phyloP scores from a whole-genome alignment of 768 basidiomycete species.

The Collybia sp. region DNA sequence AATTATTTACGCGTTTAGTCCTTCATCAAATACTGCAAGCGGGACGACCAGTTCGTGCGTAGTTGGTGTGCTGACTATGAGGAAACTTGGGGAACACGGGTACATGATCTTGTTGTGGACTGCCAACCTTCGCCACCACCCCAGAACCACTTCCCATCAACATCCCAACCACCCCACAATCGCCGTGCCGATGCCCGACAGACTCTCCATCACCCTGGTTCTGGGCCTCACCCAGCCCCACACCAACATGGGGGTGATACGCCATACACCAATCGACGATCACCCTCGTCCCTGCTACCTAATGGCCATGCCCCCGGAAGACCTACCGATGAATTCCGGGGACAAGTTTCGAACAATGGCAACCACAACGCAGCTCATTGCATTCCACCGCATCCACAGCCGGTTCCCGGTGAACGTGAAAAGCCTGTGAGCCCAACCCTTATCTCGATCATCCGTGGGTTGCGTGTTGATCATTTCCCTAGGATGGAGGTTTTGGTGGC shows the following conservation, averaged over 20 bases:
- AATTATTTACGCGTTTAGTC: conserved; percentile 34
- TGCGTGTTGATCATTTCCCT: neutral
- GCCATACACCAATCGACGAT: conserved; percentile 14
- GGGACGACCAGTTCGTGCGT: conserved; percentile 50
- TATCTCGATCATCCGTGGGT: no score
- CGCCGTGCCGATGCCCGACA: neutral
- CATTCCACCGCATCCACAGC: no score
- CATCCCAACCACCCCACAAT: neutral
- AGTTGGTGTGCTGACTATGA: conserved; percentile 61
- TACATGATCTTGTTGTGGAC: conserved; percentile 42
- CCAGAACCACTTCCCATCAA: neutral
- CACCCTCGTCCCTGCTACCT: no score
- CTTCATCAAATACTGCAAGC: conserved; percentile 58
- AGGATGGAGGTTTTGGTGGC: conserved; percentile 7
- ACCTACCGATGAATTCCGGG: no score
- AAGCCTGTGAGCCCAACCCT: no score
- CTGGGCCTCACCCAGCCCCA: neutral
- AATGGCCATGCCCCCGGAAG: no score
- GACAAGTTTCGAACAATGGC: no score
- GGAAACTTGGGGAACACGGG: conserved; percentile 60
- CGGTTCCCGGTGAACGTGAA: no score
- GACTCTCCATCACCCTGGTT: no score
- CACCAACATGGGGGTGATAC: conserved; percentile 28
- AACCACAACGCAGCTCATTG: no score
- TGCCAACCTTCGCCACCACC: conserved; percentile 34